Conservation (phyloP, 768 basidiomycete genomes). For the Mycena floridula region DNA sequence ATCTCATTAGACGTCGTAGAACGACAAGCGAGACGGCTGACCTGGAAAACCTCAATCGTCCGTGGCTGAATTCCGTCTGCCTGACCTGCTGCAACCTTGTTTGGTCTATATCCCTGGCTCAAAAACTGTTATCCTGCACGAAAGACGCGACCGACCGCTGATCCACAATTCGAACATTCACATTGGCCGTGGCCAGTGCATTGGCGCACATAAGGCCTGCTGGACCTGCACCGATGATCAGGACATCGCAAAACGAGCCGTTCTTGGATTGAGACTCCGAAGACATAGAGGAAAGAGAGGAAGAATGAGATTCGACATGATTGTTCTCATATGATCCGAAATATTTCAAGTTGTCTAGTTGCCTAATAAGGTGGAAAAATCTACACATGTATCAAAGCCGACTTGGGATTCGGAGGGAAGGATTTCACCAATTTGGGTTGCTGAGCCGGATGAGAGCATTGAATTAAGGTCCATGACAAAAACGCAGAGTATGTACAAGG, state of each 20-base stretch:
- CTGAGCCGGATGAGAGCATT: background rate
- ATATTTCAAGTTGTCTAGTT: background rate
- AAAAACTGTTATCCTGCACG: background rate
- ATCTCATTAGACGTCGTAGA: background rate
- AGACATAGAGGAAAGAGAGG: background rate
- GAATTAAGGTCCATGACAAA: background rate
- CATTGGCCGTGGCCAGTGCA: conserved; percentile 49
- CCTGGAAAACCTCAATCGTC: conserved; percentile 50
- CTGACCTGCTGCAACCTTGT: conserved; percentile 45
- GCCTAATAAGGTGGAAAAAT: conserved; percentile 1
- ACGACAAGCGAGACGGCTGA: conserved; percentile 8
- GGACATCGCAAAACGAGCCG: conserved; percentile 51
- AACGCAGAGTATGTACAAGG: background rate
- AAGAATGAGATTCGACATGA: conserved; percentile 1
- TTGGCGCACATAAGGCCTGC: conserved; percentile 66
- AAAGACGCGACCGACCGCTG: conserved; percentile 32
- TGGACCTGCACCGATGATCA: conserved; percentile 56
- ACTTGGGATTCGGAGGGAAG: conserved; percentile 12
- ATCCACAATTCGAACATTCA: conserved; percentile 57
- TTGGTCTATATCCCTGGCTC: conserved; percentile 26
- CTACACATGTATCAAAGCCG: conserved; percentile 4
- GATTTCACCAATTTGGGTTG: background rate
- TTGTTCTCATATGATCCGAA: too few species aligned
- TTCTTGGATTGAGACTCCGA: conserved; percentile 24
- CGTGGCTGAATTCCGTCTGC: conserved; percentile 57